phyloP scores from a whole-genome alignment of 1,284 basidiomycete species.

The Pseudozyma hubeiensis region DNA sequence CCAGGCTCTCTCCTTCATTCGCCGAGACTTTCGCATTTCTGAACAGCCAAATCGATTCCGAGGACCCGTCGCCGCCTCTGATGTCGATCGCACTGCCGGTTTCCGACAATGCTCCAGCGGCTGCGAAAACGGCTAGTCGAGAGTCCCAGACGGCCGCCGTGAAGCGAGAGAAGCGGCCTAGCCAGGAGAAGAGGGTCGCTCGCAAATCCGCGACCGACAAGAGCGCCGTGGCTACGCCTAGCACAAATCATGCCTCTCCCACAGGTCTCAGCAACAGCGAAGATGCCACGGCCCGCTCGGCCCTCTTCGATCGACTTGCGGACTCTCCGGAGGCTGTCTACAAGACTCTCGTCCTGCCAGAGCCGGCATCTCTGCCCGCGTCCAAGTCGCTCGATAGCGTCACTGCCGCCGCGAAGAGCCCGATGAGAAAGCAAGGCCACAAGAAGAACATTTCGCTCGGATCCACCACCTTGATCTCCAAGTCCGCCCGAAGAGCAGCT shows the following conservation, averaged over 20 bases:
- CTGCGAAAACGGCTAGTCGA: not conserved
- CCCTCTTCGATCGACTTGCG: slow-evolving; percentile 33
- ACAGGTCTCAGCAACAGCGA: not conserved
- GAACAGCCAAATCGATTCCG: slow-evolving; percentile 35
- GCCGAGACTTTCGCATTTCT: slow-evolving; percentile 37
- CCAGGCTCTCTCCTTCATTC: slow-evolving; percentile 36
- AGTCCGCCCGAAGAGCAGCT: slow-evolving; percentile 22
- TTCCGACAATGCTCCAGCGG: not conserved
- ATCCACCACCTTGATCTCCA: slow-evolving; percentile 28
- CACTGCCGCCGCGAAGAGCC: not conserved
- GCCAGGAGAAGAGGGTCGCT: not conserved
- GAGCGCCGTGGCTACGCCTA: not conserved
- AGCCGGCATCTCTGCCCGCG: slow-evolving; percentile 6
- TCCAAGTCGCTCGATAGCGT: slow-evolving; percentile 33
- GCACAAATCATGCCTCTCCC: not conserved
- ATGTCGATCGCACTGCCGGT: not conserved
- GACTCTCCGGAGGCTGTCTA: slow-evolving; percentile 34
- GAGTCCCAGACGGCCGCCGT: not conserved
- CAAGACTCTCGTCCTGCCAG: slow-evolving; percentile 29
- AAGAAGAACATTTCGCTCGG: slow-evolving; percentile 40
- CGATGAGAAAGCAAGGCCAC: slow-evolving; percentile 11
- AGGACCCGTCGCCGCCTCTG: slow-evolving; percentile 10
- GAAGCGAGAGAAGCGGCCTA: not conserved
- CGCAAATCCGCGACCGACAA: not conserved
- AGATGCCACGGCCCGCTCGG: slow-evolving; percentile 1